Conservation (phyloP, 2,329 filamentous ascomycete genomes). For the Xylariaceae sp. region DNA sequence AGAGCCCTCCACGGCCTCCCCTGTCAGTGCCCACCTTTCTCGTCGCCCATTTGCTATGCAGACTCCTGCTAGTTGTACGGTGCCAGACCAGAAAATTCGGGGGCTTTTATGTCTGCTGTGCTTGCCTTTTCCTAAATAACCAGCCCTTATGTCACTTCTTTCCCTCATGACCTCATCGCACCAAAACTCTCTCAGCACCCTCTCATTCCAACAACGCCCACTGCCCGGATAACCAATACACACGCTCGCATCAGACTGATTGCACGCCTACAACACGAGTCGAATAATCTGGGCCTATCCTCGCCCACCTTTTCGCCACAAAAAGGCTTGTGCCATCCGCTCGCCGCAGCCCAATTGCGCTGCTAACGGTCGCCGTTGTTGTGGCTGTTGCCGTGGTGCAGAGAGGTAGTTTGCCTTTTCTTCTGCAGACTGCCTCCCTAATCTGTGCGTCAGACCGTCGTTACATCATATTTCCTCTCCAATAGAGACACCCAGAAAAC, state of each 20-base stretch:
- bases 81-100: constrained; percentile 26
- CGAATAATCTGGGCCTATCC: constrained; percentile 13
- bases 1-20: constrained; percentile 9
- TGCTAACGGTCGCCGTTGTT: constrained; percentile 2
- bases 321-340: constrained; percentile 15
- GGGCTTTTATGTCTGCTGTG: constrained; percentile 36
- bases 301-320: constrained; percentile 16
- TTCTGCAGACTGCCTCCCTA: constrained; percentile 32
- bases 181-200: constrained; percentile 26
- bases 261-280: constrained; percentile 12
- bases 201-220: constrained; percentile 22
- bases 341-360: constrained; percentile 13
- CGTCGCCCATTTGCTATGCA: constrained; percentile 8
- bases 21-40: constrained; percentile 12
- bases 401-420: constrained; percentile 33
- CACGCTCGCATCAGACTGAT: constrained; percentile 16
- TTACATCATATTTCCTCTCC: constrained; percentile 35
- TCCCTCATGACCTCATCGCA: constrained; percentile 37
- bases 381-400: constrained; percentile 7
- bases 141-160: constrained; percentile 38
- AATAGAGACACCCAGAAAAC: constrained; percentile 27
- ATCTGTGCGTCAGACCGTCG: constrained; percentile 28
- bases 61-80: constrained; percentile 6
- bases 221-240: constrained; percentile 15
- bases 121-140: constrained; percentile 33